These are phyloP conservation scores for Hymenotorrendiella dingleyae DNA, from an alignment of 2,329 filamentous ascomycete genomes.

Conservation along the genomic window DNA sequence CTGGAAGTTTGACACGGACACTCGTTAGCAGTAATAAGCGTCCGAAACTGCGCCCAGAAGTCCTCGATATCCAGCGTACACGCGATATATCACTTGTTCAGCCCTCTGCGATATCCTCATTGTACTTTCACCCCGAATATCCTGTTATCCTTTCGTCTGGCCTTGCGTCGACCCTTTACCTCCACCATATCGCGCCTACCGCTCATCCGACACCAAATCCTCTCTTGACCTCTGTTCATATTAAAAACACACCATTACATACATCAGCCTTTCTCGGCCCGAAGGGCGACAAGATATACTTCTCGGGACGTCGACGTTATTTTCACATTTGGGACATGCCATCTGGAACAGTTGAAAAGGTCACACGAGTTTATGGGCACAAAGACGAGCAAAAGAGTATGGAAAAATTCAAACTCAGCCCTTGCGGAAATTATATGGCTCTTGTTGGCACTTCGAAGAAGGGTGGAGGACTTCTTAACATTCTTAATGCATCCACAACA, in stretches of 20 bases:
- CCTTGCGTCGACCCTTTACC: constrained; percentile 74
- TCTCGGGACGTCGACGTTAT: constrained; percentile 80
- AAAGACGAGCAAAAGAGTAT: constrained; percentile 80
- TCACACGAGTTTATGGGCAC: constrained; percentile 69
- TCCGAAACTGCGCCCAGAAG: constrained; percentile 75
- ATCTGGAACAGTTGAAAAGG: constrained; percentile 75
- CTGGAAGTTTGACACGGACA: constrained; percentile 53
- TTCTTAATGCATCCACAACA: constrained; percentile 71
- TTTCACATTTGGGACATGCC: constrained; percentile 93
- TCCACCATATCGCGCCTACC: constrained; percentile 80
- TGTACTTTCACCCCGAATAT: constrained; percentile 84
- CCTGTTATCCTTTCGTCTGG: constrained; percentile 88
- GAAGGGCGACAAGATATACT: constrained; percentile 72
- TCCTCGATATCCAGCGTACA: constrained; percentile 82
- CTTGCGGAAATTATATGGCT: constrained; percentile 81
- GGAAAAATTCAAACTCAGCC: constrained; percentile 84
- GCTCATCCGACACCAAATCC: constrained; percentile 77
- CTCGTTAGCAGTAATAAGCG: constrained; percentile 47
- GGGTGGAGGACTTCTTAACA: constrained; percentile 81
- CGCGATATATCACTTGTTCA: constrained; percentile 79
- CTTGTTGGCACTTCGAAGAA: constrained; percentile 74
- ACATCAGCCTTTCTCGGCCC: constrained; percentile 75
- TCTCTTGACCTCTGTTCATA: constrained; percentile 81
- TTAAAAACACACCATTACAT: constrained; percentile 75
- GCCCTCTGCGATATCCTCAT: constrained; percentile 71